Evolutionary conservation across 2,329 filamentous ascomycete genomes (phyloP).

Genomic region (Basipetospora chlamydospora): DNA sequence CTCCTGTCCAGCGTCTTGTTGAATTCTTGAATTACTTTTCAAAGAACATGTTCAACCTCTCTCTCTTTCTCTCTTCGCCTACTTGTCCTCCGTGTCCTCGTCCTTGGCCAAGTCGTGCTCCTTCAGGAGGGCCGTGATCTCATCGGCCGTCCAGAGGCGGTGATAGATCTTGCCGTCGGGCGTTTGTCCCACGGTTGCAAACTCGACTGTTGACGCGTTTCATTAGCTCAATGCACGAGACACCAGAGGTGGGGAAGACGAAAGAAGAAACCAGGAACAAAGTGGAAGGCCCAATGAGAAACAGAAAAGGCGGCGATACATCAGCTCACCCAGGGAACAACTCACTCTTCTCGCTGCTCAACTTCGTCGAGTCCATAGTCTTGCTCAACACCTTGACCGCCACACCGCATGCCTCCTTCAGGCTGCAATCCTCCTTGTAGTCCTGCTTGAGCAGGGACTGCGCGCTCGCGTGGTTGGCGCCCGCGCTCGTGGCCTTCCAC

Average conservation of each 20-base stretch:
- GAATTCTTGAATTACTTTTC: too few species aligned
- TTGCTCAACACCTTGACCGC: conserved; percentile 99
- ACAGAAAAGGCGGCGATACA: neutral
- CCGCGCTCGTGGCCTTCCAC: conserved; percentile 97
- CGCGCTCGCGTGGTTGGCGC: conserved; percentile 94
- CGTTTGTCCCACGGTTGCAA: conserved; percentile 93
- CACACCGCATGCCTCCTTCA: conserved; percentile 93
- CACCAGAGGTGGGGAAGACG: too few species aligned
- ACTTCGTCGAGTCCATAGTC: conserved; percentile 98
- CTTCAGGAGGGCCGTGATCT: conserved; percentile 86
- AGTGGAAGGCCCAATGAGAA: neutral
- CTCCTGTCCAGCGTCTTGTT: too few species aligned
- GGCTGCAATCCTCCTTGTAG: conserved; percentile 94
- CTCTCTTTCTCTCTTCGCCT: too few species aligned
- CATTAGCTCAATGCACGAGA: too few species aligned
- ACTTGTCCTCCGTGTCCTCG: conserved; percentile 56
- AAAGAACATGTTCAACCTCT: too few species aligned
- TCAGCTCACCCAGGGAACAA: conserved; percentile 21
- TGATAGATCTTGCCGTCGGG: conserved; percentile 96
- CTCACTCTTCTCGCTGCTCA: conserved; percentile 98
- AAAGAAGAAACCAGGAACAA: neutral
- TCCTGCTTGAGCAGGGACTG: conserved; percentile 97
- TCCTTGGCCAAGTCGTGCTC: conserved; percentile 90
- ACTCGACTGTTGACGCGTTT: conserved; percentile 55
- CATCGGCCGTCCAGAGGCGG: conserved; percentile 90